Base-by-base conservation (phyloP, 106 monocot species). In the Triglochin maritima region DNA sequence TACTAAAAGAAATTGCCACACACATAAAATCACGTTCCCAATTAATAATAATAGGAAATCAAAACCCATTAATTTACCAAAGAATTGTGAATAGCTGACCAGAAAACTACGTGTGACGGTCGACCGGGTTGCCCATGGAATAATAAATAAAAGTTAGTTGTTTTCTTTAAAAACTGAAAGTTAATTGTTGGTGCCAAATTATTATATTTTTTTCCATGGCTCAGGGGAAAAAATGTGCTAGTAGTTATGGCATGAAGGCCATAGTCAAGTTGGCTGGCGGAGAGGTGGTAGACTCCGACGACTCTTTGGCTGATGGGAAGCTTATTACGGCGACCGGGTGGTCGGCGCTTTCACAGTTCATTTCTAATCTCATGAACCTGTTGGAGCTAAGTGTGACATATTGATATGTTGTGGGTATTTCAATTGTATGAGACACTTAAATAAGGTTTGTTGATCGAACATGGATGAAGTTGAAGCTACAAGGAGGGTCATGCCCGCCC, bases 271-370 rank as follows among this genome's bases (percentile, higher is more conserved):
- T 65, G 15, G 49, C 49, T 3, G 65, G 65, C 7, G 65, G 65
- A 13, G 48, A 49, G 65, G 65, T 65, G 14, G 47, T 3, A 4
- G 65, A 65, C 3, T 15, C 46, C 5, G n/a, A 8, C 49, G 47
- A 65, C 48, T 65, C 65, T 5, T 5, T 65, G n/a, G 4, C 48
- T 50, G 65, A 65, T 50, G 65, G 49, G 47, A 65, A 49, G 65
- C 49, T 65, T 8, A 2, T 65, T 4, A 65, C 65, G 12, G 65
- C 65, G 7, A 65, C 65, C 0, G 65, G 65, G 11, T 65, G 65
- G 65, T 44, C 65, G 1, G 47, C 49, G 15, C 65, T 65, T 14
- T 49, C 65, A 5, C 47, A 65, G 4, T 65, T 65, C 65, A 14
- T 65, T 14, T 5, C 10, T 16, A 5, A 65, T 10, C 65, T 65